Evolutionary conservation across 2,329 filamentous ascomycete genomes (phyloP).

Genomic region (Alternaria infectoria): DNA sequence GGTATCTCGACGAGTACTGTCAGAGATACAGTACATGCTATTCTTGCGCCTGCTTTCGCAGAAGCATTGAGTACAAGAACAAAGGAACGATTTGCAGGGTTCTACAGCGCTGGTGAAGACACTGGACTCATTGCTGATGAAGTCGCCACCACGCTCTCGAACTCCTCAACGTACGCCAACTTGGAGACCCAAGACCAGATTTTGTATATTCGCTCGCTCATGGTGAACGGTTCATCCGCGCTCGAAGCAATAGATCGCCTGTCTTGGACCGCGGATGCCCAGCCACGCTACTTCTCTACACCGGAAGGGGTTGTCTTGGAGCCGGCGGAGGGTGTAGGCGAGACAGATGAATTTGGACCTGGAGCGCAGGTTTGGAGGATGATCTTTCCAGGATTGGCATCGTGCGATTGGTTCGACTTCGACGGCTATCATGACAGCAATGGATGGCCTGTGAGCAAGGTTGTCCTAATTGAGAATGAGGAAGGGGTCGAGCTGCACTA

Average conservation of each 20-base stretch:
- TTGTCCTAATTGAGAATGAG: constrained; percentile 31
- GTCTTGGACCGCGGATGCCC: constrained; percentile 27
- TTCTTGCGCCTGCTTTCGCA: constrained; percentile 36
- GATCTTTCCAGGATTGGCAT: constrained; percentile 29
- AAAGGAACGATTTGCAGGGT: constrained; percentile 28
- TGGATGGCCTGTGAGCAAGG: constrained; percentile 40
- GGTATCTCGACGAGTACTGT: constrained; percentile 24
- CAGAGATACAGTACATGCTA: constrained; percentile 25
- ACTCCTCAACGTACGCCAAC: constrained; percentile 26
- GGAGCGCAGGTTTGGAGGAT: constrained; percentile 37
- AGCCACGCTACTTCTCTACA: constrained; percentile 28
- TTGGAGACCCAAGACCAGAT: constrained; percentile 34
- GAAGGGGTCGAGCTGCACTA: constrained; percentile 34
- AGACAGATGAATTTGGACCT: constrained; percentile 30
- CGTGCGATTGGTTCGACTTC: constrained; percentile 43
- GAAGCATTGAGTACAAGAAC: constrained; percentile 22
- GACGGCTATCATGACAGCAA: constrained; percentile 43
- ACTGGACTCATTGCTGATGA: constrained; percentile 27
- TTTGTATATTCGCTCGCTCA: constrained; percentile 35
- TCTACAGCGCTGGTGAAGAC: constrained; percentile 26
- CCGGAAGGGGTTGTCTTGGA: constrained; percentile 30
- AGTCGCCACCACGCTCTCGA: constrained; percentile 1
- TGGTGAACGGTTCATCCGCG: constrained; percentile 37
- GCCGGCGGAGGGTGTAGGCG: constrained; percentile 33
- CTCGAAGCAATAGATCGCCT: constrained; percentile 37